phyloP scores from a whole-genome alignment of 805 yeast species.

The Yamadazyma takamatsuzukensis region DNA sequence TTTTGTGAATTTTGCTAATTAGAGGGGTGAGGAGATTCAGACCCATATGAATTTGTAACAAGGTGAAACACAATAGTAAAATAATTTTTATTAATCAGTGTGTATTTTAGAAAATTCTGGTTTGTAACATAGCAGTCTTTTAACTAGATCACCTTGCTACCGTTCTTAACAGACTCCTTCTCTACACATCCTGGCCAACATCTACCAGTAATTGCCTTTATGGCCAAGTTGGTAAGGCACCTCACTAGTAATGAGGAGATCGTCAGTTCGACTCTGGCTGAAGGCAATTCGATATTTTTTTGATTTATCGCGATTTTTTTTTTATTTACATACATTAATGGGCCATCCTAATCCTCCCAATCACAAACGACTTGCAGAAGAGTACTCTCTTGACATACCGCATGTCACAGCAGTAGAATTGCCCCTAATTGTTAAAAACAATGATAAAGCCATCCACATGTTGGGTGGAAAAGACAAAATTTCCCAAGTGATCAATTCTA shows the following conservation, averaged over 20 bases:
- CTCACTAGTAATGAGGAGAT: conserved; percentile 26
- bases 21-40: no score
- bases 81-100: no score
- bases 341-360: no score
- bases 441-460: conserved; percentile 60
- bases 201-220: conserved; percentile 17
- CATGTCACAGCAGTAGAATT: conserved; percentile 72
- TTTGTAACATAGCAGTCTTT: no score
- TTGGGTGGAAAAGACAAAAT: conserved; percentile 59
- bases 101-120: no score
- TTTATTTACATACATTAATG: no score
- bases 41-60: no score
- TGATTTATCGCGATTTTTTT: neutral
- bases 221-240: conserved; percentile 24
- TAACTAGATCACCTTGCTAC: no score
- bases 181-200: no score
- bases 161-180: no score
- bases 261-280: conserved; percentile 25
- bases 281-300: conserved; percentile 18
- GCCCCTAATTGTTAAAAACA: conserved; percentile 67
- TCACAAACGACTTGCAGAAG: conserved; percentile 50
- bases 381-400: conserved; percentile 67
- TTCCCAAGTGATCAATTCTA: conserved; percentile 37
- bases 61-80: no score
- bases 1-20: no score